Base-by-base conservation (phyloP, 129 eudicot genomes). In the Artemisia tridentata region DNA sequence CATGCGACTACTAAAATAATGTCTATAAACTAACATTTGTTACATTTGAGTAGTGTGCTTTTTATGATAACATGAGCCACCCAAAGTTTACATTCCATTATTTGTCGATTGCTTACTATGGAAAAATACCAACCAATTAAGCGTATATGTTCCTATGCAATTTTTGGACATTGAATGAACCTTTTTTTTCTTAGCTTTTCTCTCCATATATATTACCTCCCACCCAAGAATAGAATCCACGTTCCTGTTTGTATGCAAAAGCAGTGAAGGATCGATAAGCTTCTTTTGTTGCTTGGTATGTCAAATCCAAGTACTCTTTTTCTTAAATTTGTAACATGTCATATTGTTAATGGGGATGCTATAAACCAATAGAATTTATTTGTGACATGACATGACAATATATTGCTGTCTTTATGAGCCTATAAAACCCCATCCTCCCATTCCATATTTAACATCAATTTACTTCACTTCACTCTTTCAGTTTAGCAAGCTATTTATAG, bases 81-180 rank as follows among this genome's bases (percentile, higher is more conserved):
- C 78, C 16, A 49, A 31, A 55, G 1, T 64, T 63, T 25, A 41
- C 76, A 51, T 77, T 69, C 80, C 80, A 62, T 61, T 20, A 34
- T 69, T 59, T 71, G 63, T 67, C 59, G 9, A 75, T 57, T 69
- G 69, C 75, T 61, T 61, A 53, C 77, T 63, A 31, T 10, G 69
- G 69, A 50, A 56, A 77, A 41, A 52, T 62, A 77, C 76, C 54
- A 77, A 77, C 69, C 65, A 54, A 76, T 68, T 50, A 69, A 52
- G 3, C 13, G 50, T 71, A 70, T n/a, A 63, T 78, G 64, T 71
- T 71, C 81, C 29, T 29, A 17, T 43, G 53, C 81, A 53, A 70
- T 63, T 17, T 71, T 58, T 59, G 43, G 50, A 15, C 54, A 78
- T 71, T 68, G 81, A 78, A 71, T 71, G 45, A 52, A 17, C 64